Conservation (phyloP, 768 basidiomycete genomes). For the Lentinula detonsa region DNA sequence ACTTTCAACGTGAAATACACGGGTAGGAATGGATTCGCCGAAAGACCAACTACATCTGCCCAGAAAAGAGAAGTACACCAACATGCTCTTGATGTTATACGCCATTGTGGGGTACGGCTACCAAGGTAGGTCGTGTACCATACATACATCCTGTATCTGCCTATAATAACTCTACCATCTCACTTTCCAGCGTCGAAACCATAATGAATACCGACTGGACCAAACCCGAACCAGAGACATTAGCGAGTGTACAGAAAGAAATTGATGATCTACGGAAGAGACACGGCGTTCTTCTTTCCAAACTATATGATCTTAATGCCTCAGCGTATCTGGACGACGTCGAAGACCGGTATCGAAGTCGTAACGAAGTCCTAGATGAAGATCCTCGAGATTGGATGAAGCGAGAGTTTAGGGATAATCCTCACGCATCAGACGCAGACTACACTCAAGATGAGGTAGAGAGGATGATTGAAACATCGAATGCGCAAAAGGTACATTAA, state of each 20-base stretch:
- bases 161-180: too few species aligned
- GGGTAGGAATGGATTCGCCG: conserved; percentile 2
- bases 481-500: neutral
- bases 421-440: neutral
- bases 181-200: neutral
- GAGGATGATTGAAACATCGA: neutral
- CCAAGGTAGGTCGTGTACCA: neutral
- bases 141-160: too few species aligned
- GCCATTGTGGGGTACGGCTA: neutral
- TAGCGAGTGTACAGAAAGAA: neutral
- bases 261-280: neutral
- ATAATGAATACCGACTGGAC: conserved; percentile 2
- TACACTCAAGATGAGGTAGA: neutral
- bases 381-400: conserved; percentile 4
- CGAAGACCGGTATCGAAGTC: conserved; percentile 1
- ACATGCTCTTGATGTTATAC: neutral
- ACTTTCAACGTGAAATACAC: neutral
- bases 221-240: neutral
- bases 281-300: neutral
- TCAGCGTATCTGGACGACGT: neutral
- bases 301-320: conserved; percentile 1
- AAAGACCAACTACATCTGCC: neutral
- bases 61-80: conserved; percentile 3
- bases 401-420: neutral
- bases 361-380: neutral